Evolutionary conservation across 495 filamentous ascomycete genomes (phyloP).

Genomic region (Penicillium longicatenatum): DNA sequence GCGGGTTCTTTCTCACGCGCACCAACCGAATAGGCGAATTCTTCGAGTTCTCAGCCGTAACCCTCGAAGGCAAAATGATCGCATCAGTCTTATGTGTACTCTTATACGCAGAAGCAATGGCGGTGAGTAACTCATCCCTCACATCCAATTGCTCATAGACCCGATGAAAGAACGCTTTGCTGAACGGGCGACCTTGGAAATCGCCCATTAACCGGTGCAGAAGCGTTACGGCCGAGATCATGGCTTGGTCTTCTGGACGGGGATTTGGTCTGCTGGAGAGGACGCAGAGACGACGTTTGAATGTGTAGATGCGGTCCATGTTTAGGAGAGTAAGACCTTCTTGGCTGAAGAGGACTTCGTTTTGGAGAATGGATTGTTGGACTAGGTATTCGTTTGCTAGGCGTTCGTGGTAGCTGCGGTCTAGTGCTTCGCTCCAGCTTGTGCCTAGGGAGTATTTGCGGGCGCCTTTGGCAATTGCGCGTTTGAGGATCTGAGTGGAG

Average conservation of each 20-base stretch:
- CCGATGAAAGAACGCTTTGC: constrained; percentile 58
- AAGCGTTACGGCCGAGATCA: constrained; percentile 53
- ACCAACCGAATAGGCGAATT: constrained; percentile 27
- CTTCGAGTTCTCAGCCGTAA: constrained; percentile 25
- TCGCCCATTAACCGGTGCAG: constrained; percentile 64
- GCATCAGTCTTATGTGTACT: constrained; percentile 54
- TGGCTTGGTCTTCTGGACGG: constrained; percentile 37
- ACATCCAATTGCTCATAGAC: constrained; percentile 65
- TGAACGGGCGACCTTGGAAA: constrained; percentile 58
- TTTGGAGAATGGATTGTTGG: constrained; percentile 65
- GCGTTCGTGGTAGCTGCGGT: constrained; percentile 40
- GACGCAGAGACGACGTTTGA: constrained; percentile 64
- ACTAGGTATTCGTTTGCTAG: constrained; percentile 56
- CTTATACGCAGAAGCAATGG: constrained; percentile 60
- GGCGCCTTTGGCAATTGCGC: constrained; percentile 43
- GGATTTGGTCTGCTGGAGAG: constrained; percentile 44
- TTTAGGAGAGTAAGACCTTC: constrained; percentile 67
- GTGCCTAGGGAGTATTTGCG: constrained; percentile 46
- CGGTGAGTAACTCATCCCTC: constrained; percentile 52
- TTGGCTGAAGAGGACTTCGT: constrained; percentile 69
- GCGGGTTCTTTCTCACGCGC: constrained; percentile 23
- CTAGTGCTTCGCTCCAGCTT: constrained; percentile 46
- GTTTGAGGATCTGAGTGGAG: constrained; percentile 41
- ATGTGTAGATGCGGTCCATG: constrained; percentile 72
- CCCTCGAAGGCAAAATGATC: constrained; percentile 38